A percentile compares a stretch with the other conserved stretches of the same genome.
These are phyloP conservation scores for Mycena latifolia DNA, from an alignment of 768 basidiomycete species.

Conservation along the genomic window DNA sequence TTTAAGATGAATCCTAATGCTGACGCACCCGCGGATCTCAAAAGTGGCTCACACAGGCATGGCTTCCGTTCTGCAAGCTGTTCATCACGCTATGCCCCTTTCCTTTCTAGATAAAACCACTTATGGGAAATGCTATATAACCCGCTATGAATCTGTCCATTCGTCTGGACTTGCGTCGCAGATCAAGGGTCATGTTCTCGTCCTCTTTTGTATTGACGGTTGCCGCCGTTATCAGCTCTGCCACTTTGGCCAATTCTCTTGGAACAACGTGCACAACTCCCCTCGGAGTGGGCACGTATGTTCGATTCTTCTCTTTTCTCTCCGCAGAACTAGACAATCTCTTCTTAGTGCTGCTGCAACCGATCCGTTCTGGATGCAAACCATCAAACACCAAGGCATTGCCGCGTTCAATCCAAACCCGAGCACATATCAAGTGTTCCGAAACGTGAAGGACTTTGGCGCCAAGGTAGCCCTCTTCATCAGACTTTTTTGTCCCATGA, in stretches of 20 bases:
- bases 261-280: slow-evolving; percentile 30
- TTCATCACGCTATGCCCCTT: too few species aligned
- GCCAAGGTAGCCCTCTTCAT: slow-evolving; percentile 46
- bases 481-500: neutral
- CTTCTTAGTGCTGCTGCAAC: slow-evolving; percentile 54
- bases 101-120: too few species aligned
- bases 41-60: too few species aligned
- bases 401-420: slow-evolving; percentile 75
- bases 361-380: slow-evolving; percentile 82
- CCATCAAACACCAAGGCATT: slow-evolving; percentile 78
- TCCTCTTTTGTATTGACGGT: slow-evolving; percentile 11
- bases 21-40: too few species aligned
- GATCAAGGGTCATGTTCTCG: slow-evolving; percentile 6
- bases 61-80: too few species aligned
- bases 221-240: slow-evolving; percentile 19
- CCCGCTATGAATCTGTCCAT: too few species aligned
- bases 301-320: slow-evolving; percentile 1
- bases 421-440: slow-evolving; percentile 72
- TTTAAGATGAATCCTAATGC: too few species aligned
- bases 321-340: neutral
- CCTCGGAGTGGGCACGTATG: slow-evolving; percentile 22
- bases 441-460: slow-evolving; percentile 77
- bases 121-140: too few species aligned
- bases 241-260: slow-evolving; percentile 24
- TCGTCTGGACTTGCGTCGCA: slow-evolving; percentile 12